Conservation (phyloP, 2,329 filamentous ascomycete species). For the Coniella vitis region DNA sequence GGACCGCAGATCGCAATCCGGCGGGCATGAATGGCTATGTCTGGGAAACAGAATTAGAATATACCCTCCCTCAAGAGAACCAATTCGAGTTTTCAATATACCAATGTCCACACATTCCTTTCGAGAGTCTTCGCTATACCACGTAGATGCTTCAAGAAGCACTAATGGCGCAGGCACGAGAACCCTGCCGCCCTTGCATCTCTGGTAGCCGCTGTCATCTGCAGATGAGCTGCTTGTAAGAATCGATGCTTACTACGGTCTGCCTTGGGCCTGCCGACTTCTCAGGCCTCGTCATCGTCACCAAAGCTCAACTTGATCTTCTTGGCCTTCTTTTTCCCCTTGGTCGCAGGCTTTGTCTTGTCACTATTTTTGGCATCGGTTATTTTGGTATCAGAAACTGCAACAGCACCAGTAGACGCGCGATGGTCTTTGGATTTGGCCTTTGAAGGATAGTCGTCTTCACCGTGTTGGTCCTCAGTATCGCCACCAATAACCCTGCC, state of each 20-base stretch:
- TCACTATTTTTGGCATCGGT: conserved; percentile 6
- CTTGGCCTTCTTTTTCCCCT: conserved; percentile 47
- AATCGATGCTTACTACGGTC: too few relatives aligned
- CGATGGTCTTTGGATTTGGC: conserved; percentile 5
- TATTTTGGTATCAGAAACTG: conserved; percentile 8
- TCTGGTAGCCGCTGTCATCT: too few relatives aligned
- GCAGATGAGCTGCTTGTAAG: too few relatives aligned
- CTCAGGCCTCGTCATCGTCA: conserved; percentile 45
- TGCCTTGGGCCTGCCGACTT: background rate
- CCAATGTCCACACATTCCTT: background rate
- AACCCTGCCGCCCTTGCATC: too few relatives aligned
- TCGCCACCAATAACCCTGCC: conserved; percentile 41
- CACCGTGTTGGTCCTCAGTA: conserved; percentile 24
- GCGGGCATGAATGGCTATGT: background rate
- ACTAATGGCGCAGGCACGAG: too few relatives aligned
- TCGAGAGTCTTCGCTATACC: too few relatives aligned
- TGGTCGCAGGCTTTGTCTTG: conserved; percentile 17
- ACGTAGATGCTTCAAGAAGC: too few relatives aligned
- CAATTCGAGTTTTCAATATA: background rate
- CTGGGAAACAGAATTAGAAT: conserved; percentile 3
- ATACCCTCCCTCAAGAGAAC: conserved; percentile 15
- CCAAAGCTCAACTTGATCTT: conserved; percentile 65
- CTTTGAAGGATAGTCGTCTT: background rate
- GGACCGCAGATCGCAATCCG: background rate
- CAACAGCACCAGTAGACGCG: conserved; percentile 11